Conservation (phyloP, 108 stramenopile species). For the Skeletonema menzelii region DNA sequence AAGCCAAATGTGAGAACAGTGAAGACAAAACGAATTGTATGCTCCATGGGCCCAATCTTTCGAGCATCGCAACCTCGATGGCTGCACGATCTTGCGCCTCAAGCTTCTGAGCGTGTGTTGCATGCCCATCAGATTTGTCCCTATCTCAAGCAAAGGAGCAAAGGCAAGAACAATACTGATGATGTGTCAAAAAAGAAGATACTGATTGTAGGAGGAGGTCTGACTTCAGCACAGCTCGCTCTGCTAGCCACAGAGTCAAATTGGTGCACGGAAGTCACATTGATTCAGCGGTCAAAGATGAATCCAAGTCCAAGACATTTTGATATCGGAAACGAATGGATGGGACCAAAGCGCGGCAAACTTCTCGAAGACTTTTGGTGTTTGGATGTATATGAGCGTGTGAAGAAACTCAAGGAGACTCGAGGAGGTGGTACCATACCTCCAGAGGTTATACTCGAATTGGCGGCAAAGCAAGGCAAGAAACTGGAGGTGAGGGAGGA, state of each 20-base stretch:
- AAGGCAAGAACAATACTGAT: neutral
- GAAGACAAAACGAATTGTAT: conserved; percentile 17
- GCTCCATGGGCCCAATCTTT: conserved; percentile 37
- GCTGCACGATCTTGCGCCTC: neutral
- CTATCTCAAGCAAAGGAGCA: conserved; percentile 3
- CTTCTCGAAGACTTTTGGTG: conserved; percentile 32
- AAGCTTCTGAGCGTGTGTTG: neutral
- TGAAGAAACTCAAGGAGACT: conserved; percentile 10
- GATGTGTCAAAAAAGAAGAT: neutral
- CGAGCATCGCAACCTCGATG: neutral
- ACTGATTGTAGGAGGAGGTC: conserved; percentile 13
- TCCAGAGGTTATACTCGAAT: conserved; percentile 10
- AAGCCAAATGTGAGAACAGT: neutral
- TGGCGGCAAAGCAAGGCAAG: neutral
- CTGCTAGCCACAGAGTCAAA: conserved; percentile 12
- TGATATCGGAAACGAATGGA: conserved; percentile 37
- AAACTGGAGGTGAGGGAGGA: conserved; percentile 17
- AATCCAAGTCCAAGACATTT: conserved; percentile 17
- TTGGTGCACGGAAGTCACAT: conserved; percentile 9
- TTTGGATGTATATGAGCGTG: conserved; percentile 13
- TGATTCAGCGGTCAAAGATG: conserved; percentile 19
- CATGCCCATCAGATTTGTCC: conserved; percentile 8
- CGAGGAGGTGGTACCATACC: conserved; percentile 25
- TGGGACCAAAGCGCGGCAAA: conserved; percentile 31
- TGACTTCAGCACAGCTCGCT: conserved; percentile 13